phyloP scores from a whole-genome alignment of 2,329 filamentous ascomycete genomes.

The Raffaelea deltoideospora region DNA sequence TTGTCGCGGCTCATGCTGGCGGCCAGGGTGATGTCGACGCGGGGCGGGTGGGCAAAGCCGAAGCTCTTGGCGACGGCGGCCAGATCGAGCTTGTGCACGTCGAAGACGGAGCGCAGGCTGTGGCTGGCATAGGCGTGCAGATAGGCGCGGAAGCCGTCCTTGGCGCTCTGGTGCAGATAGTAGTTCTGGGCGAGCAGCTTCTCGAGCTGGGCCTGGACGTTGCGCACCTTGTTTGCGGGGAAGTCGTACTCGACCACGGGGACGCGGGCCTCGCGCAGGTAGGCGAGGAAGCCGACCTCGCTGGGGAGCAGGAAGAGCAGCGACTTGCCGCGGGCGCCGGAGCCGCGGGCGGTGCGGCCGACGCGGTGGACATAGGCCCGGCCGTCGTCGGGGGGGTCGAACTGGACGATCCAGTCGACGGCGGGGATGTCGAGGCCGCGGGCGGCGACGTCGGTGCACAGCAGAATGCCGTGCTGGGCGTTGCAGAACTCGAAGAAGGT shows the following conservation, averaged over 20 bases:
- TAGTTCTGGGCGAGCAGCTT: slow-evolving; percentile 92
- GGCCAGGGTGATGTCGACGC: slow-evolving; percentile 65
- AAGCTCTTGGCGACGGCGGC: slow-evolving; percentile 76
- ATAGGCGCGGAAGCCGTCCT: slow-evolving; percentile 74
- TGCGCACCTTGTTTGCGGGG: slow-evolving; percentile 78
- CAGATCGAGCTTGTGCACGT: slow-evolving; percentile 68
- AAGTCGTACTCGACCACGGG: slow-evolving; percentile 96
- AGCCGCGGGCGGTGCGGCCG: slow-evolving; percentile 79
- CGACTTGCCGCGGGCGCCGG: slow-evolving; percentile 69
- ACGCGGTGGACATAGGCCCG: slow-evolving; percentile 92
- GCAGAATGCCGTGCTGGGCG: slow-evolving; percentile 67
- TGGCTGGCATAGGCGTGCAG: slow-evolving; percentile 90
- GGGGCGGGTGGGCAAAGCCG: slow-evolving; percentile 61
- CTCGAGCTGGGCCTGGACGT: slow-evolving; percentile 82
- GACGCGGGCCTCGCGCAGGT: slow-evolving; percentile 81
- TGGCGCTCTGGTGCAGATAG: slow-evolving; percentile 79
- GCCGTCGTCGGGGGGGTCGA: slow-evolving; percentile 84
- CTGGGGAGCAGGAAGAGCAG: slow-evolving; percentile 86
- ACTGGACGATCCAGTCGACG: slow-evolving; percentile 94
- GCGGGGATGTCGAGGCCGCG: slow-evolving; percentile 86
- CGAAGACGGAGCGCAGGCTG: slow-evolving; percentile 67
- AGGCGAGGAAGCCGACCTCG: slow-evolving; percentile 82
- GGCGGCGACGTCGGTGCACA: slow-evolving; percentile 94
- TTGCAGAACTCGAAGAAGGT: slow-evolving; percentile 90
- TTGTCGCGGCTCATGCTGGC: slow-evolving; percentile 62